These are phyloP conservation scores for Penicillium sp. DNA, from an alignment of 2,329 filamentous ascomycete species.

Conservation along the genomic window DNA sequence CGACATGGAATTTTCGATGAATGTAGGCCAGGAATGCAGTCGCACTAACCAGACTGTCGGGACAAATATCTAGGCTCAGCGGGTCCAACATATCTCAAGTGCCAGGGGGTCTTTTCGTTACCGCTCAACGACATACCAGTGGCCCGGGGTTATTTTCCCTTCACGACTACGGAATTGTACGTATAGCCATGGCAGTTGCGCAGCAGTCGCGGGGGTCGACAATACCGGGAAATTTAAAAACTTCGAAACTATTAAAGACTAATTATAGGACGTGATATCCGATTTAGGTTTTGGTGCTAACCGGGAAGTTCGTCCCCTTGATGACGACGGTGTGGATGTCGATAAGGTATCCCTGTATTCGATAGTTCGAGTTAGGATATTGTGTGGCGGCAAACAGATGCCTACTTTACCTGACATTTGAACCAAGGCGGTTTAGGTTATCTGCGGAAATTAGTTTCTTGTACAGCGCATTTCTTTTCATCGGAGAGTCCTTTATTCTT, in stretches of 20 bases:
- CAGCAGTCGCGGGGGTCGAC: background rate
- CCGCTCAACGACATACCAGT: conserved; percentile 12
- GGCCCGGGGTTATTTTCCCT: background rate
- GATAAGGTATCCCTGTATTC: conserved; percentile 2
- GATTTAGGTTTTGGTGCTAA: background rate
- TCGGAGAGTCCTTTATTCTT: background rate
- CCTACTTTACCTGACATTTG: background rate
- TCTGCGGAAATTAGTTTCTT: too few relatives aligned
- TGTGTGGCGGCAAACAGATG: background rate
- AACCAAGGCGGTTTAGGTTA: background rate
- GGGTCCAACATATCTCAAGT: conserved; percentile 5
- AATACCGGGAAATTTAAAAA: background rate
- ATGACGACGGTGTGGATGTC: background rate
- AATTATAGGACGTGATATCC: background rate
- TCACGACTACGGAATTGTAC: background rate
- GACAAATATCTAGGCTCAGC: background rate
- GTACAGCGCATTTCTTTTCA: background rate
- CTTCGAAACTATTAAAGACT: background rate
- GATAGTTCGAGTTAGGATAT: background rate
- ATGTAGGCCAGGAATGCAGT: conserved; percentile 17
- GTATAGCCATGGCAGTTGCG: background rate
- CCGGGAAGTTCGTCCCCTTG: background rate
- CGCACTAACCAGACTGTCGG: conserved; percentile 2
- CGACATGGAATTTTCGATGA: conserved; percentile 15
- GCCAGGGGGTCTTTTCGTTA: conserved; percentile 12